Evolutionary conservation across 2,329 filamentous ascomycete species (phyloP).

Genomic region (Exophiala calicioides): DNA sequence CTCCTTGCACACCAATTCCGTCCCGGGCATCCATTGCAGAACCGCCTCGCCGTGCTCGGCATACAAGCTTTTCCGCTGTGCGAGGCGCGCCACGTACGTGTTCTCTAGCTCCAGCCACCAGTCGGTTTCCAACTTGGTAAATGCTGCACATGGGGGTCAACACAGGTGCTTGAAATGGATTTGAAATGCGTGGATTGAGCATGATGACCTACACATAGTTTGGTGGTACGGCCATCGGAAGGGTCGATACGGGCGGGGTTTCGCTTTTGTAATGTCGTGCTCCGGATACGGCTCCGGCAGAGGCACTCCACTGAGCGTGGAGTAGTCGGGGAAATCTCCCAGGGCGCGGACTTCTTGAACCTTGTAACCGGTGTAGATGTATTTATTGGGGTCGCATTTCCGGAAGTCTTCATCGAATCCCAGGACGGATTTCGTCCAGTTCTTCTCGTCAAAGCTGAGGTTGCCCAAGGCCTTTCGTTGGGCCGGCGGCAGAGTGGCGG

Average conservation of each 20-base stretch:
- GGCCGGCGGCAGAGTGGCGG: constrained; percentile 26
- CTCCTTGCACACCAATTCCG: constrained; percentile 78
- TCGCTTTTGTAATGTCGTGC: constrained; percentile 69
- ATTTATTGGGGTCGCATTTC: constrained; percentile 43
- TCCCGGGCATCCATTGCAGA: constrained; percentile 69
- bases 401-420: constrained; percentile 46
- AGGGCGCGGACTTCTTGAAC: constrained; percentile 67
- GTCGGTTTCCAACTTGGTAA: constrained; percentile 75
- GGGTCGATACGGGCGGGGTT: constrained; percentile 74
- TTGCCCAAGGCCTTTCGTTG: constrained; percentile 24
- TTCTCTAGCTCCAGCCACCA: constrained; percentile 89
- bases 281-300: constrained; percentile 63
- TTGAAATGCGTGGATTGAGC: neutral
- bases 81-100: constrained; percentile 67
- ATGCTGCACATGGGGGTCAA: constrained; percentile 52
- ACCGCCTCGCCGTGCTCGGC: constrained; percentile 63
- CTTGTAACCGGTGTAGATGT: constrained; percentile 69
- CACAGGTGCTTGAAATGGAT: constrained; percentile 3
- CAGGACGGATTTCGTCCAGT: constrained; percentile 39
- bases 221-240: constrained; percentile 85
- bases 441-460: constrained; percentile 34
- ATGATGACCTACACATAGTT: constrained; percentile 73
- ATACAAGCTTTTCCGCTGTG: constrained; percentile 67
- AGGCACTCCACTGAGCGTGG: constrained; percentile 71
- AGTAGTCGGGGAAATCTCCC: constrained; percentile 79